These are phyloP conservation scores for Pelargonium myrrhifolium DNA, from an alignment of 441 rosid genomes.

Conservation along the genomic window DNA sequence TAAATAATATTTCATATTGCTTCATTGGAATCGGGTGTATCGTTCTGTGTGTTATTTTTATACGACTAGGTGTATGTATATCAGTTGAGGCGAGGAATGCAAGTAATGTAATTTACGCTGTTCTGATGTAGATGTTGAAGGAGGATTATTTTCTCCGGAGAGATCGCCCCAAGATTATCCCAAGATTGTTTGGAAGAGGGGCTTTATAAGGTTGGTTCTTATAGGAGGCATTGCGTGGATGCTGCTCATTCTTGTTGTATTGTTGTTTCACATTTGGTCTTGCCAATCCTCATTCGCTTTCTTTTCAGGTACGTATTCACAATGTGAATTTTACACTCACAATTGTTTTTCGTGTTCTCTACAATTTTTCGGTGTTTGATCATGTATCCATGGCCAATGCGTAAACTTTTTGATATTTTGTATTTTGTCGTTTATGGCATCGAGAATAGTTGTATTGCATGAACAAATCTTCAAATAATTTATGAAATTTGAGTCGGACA, in stretches of 20 bases:
- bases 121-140: constrained; percentile 37
- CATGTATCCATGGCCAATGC: too few species aligned
- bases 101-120: constrained; percentile 9
- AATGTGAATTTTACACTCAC: background rate
- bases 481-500: too few species aligned
- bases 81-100: background rate
- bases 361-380: background rate
- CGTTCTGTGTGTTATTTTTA: background rate
- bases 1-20: background rate
- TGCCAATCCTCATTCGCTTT: constrained; percentile 66
- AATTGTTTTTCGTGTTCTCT: background rate
- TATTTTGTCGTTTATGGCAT: too few species aligned
- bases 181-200: constrained; percentile 55
- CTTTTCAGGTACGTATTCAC: constrained; percentile 55
- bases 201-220: constrained; percentile 65
- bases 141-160: constrained; percentile 43
- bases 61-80: background rate
- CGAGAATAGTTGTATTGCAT: too few species aligned
- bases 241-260: constrained; percentile 63
- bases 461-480: too few species aligned
- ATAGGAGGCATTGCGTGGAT: constrained; percentile 81
- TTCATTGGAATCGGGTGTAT: background rate
- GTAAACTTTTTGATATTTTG: too few species aligned
- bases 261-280: constrained; percentile 78
- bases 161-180: constrained; percentile 45